A percentile compares a stretch with the other conserved stretches of the same genome.
These are phyloP conservation scores for Pyrenochaeta sp. DNA, from an alignment of 2,329 filamentous ascomycete genomes.

Conservation along the genomic window DNA sequence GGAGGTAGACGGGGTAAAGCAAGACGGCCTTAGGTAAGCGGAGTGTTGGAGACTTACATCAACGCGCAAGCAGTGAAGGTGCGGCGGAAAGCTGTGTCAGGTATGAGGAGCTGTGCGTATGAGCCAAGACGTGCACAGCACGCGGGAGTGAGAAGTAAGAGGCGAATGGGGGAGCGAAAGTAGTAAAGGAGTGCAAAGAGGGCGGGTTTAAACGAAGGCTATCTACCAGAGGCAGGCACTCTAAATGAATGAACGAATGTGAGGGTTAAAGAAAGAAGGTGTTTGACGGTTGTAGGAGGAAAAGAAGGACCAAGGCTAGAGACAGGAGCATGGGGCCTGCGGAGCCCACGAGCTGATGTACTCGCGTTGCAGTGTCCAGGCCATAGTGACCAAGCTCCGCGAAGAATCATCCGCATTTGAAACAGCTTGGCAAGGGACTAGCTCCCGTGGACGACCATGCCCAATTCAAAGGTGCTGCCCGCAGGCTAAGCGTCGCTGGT, in stretches of 20 bases:
- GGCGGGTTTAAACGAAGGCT: neutral
- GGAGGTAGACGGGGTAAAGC: constrained; percentile 12
- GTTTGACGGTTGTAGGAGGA: constrained; percentile 20
- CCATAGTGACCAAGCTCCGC: constrained; percentile 44
- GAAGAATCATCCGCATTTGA: constrained; percentile 44
- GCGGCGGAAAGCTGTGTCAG: constrained; percentile 36
- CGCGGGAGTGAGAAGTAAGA: constrained; percentile 28
- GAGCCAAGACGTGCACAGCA: constrained; percentile 52
- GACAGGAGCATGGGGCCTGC: constrained; percentile 12
- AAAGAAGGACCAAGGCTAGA: constrained; percentile 29
- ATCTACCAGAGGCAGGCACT: constrained; percentile 17
- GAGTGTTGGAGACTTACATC: constrained; percentile 43
- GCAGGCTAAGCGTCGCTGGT: constrained; percentile 31
- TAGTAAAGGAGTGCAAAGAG: constrained; percentile 24
- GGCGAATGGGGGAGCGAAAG: constrained; percentile 13
- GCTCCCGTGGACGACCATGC: constrained; percentile 37
- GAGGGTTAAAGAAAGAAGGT: constrained; percentile 22
- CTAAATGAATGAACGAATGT: constrained; percentile 41
- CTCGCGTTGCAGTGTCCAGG: constrained; percentile 31
- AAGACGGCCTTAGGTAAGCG: constrained; percentile 11
- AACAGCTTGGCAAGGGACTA: constrained; percentile 45
- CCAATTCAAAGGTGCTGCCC: constrained; percentile 30
- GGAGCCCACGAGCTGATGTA: constrained; percentile 39
- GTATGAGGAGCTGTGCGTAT: constrained; percentile 36
- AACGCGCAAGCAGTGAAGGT: constrained; percentile 41